Conservation (phyloP, 2,329 filamentous ascomycete genomes). For the Colletotrichum sp. region DNA sequence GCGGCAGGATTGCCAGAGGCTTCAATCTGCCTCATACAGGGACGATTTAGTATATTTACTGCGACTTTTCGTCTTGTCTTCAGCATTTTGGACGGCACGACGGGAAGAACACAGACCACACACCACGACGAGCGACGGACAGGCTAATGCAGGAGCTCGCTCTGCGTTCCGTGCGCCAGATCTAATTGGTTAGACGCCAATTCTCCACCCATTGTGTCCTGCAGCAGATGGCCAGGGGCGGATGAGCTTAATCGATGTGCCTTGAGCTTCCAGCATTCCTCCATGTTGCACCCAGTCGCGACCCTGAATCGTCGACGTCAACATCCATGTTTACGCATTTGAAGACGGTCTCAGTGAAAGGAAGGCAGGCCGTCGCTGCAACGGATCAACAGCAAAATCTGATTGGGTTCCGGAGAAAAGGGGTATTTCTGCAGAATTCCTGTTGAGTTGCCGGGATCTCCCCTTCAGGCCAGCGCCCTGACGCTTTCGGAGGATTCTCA, state of each 20-base stretch:
- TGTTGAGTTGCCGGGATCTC: background rate
- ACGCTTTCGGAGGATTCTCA: constrained; percentile 12
- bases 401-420: background rate
- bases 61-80: background rate
- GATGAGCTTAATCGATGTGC: constrained; percentile 11
- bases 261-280: background rate
- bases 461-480: background rate
- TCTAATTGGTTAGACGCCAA: background rate
- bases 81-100: background rate
- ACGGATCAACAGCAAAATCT: background rate
- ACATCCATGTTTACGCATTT: background rate
- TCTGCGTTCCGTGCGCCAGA: background rate
- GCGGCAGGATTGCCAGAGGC: background rate
- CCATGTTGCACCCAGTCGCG: background rate
- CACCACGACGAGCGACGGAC: background rate
- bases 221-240: constrained; percentile 6
- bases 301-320: background rate
- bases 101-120: background rate
- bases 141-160: constrained; percentile 15
- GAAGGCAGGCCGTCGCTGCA: background rate
- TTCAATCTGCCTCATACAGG: background rate
- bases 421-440: background rate
- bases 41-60: too few species aligned
- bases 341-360: background rate
- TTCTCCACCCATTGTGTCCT: background rate